Evolutionary conservation across 2,329 filamentous ascomycete genomes (phyloP).

Genomic region (Ilyonectria destructans): DNA sequence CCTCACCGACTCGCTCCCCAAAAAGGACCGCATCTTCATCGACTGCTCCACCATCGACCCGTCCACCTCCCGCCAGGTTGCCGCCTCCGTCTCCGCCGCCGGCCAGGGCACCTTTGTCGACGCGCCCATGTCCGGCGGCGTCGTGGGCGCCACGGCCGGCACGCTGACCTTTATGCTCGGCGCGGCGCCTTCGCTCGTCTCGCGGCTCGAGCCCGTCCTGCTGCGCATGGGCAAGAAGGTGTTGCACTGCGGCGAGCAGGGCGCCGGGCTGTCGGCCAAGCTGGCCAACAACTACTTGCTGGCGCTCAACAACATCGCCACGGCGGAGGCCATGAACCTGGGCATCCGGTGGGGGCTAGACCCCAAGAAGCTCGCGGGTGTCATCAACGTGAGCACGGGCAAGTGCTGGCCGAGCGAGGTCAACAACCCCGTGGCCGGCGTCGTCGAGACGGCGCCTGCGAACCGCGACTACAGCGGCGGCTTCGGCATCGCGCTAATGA

Average conservation of each 20-base stretch:
- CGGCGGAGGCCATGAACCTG: conserved; percentile 77
- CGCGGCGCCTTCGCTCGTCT: conserved; percentile 72
- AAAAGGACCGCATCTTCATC: conserved; percentile 84
- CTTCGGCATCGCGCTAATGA: conserved; percentile 85
- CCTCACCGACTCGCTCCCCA: conserved; percentile 69
- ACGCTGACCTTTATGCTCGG: conserved; percentile 98
- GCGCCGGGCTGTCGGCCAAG: conserved; percentile 90
- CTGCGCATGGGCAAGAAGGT: conserved; percentile 89
- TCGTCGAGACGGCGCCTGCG: conserved; percentile 83
- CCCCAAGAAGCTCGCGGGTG: conserved; percentile 78
- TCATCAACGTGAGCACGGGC: conserved; percentile 97
- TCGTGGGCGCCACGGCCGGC: conserved; percentile 89
- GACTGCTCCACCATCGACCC: conserved; percentile 98
- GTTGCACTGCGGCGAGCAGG: conserved; percentile 88
- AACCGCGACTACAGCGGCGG: conserved; percentile 83
- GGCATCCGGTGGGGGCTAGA: conserved; percentile 75
- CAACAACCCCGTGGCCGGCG: conserved; percentile 94
- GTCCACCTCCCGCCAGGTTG: conserved; percentile 84
- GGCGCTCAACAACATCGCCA: conserved; percentile 89
- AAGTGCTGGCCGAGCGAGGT: conserved; percentile 95
- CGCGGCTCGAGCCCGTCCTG: conserved; percentile 78
- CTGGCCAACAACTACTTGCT: conserved; percentile 98
- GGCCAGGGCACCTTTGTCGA: conserved; percentile 87
- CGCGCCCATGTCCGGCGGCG: conserved; percentile 96
- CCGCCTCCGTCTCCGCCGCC: conserved; percentile 75